A percentile compares a stretch with the other conserved stretches of the same genome.
Evolutionary conservation across 2,329 filamentous ascomycete genomes (phyloP).

Genomic region (Colletotrichum coccodes): DNA sequence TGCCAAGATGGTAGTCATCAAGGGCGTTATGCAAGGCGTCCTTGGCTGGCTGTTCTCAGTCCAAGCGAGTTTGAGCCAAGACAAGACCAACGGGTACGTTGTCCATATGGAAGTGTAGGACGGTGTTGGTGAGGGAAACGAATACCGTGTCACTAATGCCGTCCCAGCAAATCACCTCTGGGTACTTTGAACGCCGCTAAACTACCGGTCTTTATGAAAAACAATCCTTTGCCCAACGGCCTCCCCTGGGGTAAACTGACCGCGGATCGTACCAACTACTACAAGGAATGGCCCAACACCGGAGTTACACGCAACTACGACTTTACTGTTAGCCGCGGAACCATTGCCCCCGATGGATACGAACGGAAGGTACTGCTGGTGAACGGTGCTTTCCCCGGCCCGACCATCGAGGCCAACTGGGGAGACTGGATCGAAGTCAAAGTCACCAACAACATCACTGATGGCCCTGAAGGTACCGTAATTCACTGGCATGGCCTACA

Average conservation of each 20-base stretch:
- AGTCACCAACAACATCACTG: slow-evolving; percentile 74
- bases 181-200: slow-evolving; percentile 51
- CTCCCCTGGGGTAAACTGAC: slow-evolving; percentile 62
- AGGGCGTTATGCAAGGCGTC: slow-evolving; percentile 24
- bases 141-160: not conserved
- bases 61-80: slow-evolving; percentile 41
- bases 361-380: slow-evolving; percentile 65
- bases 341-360: slow-evolving; percentile 67
- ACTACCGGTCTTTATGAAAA: slow-evolving; percentile 55
- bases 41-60: slow-evolving; percentile 35
- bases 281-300: slow-evolving; percentile 58
- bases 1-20: slow-evolving; percentile 39
- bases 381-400: slow-evolving; percentile 75
- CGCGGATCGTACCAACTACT: slow-evolving; percentile 59
- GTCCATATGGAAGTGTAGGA: too few relatives aligned
- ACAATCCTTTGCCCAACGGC: slow-evolving; percentile 60
- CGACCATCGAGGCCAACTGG: slow-evolving; percentile 72
- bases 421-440: slow-evolving; percentile 72
- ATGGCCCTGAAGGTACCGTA: slow-evolving; percentile 55
- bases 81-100: slow-evolving; percentile 51
- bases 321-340: slow-evolving; percentile 60
- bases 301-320: slow-evolving; percentile 66
- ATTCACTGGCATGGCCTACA: slow-evolving; percentile 67
- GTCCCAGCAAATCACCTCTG: slow-evolving; percentile 47
- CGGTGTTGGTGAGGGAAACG: not conserved